Conservation (phyloP, 78 protist genomes). For the Cyanophora paradoxa region DNA sequence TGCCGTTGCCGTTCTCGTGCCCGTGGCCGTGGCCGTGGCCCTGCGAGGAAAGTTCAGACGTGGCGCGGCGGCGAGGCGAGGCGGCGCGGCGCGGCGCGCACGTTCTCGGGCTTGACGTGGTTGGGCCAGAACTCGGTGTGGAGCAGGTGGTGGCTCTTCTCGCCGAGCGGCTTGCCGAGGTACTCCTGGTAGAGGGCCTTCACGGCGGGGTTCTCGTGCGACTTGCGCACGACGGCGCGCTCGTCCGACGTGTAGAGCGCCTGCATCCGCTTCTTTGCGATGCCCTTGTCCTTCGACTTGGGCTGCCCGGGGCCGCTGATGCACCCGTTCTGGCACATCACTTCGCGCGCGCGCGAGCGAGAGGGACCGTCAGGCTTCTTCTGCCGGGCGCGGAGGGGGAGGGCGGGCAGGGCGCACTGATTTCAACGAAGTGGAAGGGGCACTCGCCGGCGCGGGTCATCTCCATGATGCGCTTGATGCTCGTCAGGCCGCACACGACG, state of each 20-base stretch:
- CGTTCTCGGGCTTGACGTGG: no score
- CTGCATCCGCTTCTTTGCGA: background rate
- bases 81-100: no score
- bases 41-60: no score
- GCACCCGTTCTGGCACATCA: conserved; percentile 59
- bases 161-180: conserved; percentile 22
- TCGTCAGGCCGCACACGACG: conserved; percentile 11
- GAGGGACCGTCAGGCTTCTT: no score
- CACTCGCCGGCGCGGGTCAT: no score
- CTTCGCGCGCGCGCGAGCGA: no score
- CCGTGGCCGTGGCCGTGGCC: no score
- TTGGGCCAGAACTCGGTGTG: conserved; percentile 34
- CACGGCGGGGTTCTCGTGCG: conserved; percentile 36
- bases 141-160: conserved; percentile 32
- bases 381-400: no score
- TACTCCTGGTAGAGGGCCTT: background rate
- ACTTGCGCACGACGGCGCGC: background rate
- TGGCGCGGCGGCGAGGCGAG: no score
- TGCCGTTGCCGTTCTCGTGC: no score
- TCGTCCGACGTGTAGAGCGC: conserved; percentile 22
- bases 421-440: conserved; percentile 31
- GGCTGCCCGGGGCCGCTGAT: conserved; percentile 52
- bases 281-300: background rate
- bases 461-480: background rate
- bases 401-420: no score